Conservation (phyloP, 768 basidiomycete genomes). For the Psilocybe tampanensis region DNA sequence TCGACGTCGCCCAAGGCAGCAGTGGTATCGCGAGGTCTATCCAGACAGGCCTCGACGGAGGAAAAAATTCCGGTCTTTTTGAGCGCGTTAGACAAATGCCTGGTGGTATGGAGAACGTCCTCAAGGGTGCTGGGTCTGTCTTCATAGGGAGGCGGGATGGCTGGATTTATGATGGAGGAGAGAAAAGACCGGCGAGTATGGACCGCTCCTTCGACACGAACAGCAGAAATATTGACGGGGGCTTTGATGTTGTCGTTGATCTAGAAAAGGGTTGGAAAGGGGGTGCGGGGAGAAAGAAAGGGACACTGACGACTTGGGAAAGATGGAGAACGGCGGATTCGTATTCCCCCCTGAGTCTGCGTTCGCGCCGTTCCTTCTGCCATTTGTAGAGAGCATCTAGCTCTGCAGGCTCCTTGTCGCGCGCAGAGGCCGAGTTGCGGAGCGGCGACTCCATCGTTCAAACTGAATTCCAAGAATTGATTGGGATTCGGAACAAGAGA, state of each 20-base stretch:
- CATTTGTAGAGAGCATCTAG: slow-evolving; percentile 63
- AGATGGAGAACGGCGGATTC: slow-evolving; percentile 48
- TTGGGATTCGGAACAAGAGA: background rate
- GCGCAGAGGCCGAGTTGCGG: slow-evolving; percentile 52
- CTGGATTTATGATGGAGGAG: slow-evolving; percentile 71
- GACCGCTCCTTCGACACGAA: slow-evolving; percentile 79
- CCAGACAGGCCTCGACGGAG: slow-evolving; percentile 63
- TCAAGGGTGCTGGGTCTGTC: slow-evolving; percentile 47
- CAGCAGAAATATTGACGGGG: slow-evolving; percentile 68
- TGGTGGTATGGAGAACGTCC: slow-evolving; percentile 69
- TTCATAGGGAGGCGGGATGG: slow-evolving; percentile 33
- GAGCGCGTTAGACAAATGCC: slow-evolving; percentile 66
- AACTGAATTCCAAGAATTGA: slow-evolving; percentile 24
- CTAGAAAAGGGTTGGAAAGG: slow-evolving; percentile 36
- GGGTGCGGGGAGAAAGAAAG: background rate
- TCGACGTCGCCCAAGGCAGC: slow-evolving; percentile 70
- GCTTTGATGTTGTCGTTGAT: slow-evolving; percentile 68
- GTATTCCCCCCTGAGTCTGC: slow-evolving; percentile 75
- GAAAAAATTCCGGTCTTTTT: slow-evolving; percentile 79
- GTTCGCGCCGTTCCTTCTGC: slow-evolving; percentile 74
- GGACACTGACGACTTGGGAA: slow-evolving; percentile 28
- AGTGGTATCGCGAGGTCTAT: slow-evolving; percentile 53
- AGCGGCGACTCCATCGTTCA: slow-evolving; percentile 38
- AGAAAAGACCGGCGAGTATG: slow-evolving; percentile 83
- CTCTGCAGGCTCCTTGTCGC: slow-evolving; percentile 58